A percentile compares a stretch with the other conserved stretches of the same genome.
phyloP scores from a whole-genome alignment of 106 monocot genomes.

The Gastrodia elata region DNA sequence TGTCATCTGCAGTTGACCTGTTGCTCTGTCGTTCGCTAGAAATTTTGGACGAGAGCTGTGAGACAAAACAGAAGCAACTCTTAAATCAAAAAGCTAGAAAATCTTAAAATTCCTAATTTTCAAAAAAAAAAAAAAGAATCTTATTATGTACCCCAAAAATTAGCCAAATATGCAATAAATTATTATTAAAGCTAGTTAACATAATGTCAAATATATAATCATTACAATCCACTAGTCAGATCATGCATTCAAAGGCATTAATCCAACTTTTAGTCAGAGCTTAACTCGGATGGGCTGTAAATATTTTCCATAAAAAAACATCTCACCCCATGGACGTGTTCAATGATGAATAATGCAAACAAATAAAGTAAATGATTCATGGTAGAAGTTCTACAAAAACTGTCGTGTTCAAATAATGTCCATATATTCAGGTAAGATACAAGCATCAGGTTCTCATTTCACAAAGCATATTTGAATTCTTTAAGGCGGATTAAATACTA shows the following conservation, averaged over 20 bases:
- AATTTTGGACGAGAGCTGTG: conserved; percentile 26
- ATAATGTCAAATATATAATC: too few relatives aligned
- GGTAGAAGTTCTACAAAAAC: not conserved
- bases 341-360: not conserved
- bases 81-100: conserved; percentile 6
- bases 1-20: conserved; percentile 3
- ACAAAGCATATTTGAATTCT: not conserved
- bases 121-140: not conserved
- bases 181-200: too few relatives aligned
- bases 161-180: too few relatives aligned
- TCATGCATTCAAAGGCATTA: too few relatives aligned
- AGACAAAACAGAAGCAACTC: not conserved
- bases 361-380: not conserved
- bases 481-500: not conserved
- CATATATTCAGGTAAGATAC: not conserved
- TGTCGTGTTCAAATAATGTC: not conserved
- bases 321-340: not conserved
- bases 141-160: too few relatives aligned
- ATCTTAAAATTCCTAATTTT: not conserved
- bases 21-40: conserved; percentile 21
- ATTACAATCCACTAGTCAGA: too few relatives aligned
- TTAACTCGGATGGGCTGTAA: too few relatives aligned
- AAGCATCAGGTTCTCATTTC: not conserved
- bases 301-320: too few relatives aligned
- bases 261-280: too few relatives aligned